A percentile compares a stretch with the other conserved stretches of the same genome.
phyloP scores from a whole-genome alignment of 345 rosid genomes.

The Turnera subulata region DNA sequence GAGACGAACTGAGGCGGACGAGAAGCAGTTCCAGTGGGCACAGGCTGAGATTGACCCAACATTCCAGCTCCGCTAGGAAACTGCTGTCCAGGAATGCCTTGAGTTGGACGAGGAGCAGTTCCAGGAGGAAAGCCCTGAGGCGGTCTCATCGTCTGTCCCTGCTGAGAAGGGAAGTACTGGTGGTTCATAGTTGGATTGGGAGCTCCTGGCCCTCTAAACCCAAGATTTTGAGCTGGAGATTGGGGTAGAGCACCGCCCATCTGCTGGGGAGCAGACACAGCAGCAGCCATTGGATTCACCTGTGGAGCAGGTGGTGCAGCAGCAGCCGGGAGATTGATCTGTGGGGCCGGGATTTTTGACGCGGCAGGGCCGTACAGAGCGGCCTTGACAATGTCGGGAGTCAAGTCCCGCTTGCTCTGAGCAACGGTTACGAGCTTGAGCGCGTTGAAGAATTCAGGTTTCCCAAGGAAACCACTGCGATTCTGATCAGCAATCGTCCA shows the following conservation, averaged over 20 bases:
- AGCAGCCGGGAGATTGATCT: constrained; percentile 61
- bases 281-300: constrained; percentile 32
- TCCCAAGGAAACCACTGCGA: constrained; percentile 72
- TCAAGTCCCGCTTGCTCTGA: constrained; percentile 88
- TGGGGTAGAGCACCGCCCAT: constrained; percentile 39
- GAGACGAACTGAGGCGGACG: constrained; percentile 42
- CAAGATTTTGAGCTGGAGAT: constrained; percentile 37
- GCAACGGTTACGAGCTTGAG: constrained; percentile 96
- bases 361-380: constrained; percentile 92
- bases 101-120: constrained; percentile 46
- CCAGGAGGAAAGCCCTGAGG: constrained; percentile 50
- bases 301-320: constrained; percentile 52
- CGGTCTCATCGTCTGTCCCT: constrained; percentile 43
- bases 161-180: constrained; percentile 54
- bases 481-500: constrained; percentile 87
- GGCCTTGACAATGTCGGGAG: constrained; percentile 93
- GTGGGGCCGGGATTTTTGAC: constrained; percentile 92
- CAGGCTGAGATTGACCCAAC: constrained; percentile 39
- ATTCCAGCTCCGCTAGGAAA: constrained; percentile 43
- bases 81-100: constrained; percentile 37
- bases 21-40: constrained; percentile 32
- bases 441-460: constrained; percentile 77
- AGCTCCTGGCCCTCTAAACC: constrained; percentile 61
- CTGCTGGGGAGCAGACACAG: constrained; percentile 33
- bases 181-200: constrained; percentile 45